Conservation (phyloP, 306 rosid species). For the Rosa chinensis region DNA sequence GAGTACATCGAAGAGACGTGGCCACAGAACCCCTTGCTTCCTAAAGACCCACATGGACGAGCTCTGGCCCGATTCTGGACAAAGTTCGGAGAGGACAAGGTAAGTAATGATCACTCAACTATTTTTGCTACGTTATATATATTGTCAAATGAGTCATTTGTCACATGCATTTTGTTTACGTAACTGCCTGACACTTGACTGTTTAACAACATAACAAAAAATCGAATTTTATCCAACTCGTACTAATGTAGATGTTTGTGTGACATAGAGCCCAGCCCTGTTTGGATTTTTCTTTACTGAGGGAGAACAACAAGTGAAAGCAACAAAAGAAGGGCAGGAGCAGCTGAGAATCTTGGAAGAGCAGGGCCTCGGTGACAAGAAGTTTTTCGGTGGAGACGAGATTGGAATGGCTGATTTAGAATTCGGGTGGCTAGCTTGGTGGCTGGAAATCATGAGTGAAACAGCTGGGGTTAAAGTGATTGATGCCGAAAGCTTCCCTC, state of each 20-base stretch:
- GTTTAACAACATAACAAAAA: neutral
- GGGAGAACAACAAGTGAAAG: constrained; percentile 24
- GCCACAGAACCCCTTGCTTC: constrained; percentile 27
- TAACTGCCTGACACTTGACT: neutral
- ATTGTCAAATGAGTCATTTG: neutral
- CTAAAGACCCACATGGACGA: constrained; percentile 15
- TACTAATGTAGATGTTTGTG: neutral
- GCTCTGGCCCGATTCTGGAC: constrained; percentile 21
- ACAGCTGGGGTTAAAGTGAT: constrained; percentile 18
- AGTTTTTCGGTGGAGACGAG: constrained; percentile 8
- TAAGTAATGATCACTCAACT: neutral
- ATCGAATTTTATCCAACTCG: neutral
- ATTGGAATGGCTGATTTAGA: constrained; percentile 16
- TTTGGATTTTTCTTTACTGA: neutral
- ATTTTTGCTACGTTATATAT: neutral
- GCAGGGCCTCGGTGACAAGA: constrained; percentile 13
- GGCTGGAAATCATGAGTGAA: constrained; percentile 7
- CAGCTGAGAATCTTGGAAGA: constrained; percentile 14
- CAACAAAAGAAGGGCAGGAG: constrained; percentile 1
- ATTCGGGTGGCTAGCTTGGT: constrained; percentile 21
- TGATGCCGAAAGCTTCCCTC: constrained; percentile 12
- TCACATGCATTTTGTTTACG: neutral
- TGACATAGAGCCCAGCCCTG: neutral
- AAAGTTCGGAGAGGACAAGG: constrained; percentile 22
- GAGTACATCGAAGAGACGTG: constrained; percentile 28